Conservation (phyloP, 2,329 filamentous ascomycete species). For the Fusarium avenaceum region DNA sequence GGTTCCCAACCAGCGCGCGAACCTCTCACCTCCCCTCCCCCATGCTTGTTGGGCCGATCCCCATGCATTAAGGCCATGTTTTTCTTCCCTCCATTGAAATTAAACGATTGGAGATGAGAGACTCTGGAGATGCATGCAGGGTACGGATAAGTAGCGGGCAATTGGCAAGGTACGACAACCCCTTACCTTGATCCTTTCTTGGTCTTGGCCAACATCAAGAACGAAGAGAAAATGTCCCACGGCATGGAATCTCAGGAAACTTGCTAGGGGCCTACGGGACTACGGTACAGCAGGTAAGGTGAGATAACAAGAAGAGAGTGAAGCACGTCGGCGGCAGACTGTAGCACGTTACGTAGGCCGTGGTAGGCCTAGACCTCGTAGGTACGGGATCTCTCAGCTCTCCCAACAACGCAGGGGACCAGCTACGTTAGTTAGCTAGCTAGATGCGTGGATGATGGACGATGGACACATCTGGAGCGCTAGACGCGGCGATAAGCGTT, state of each 20-base stretch:
- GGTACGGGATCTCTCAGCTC: conserved; percentile 13
- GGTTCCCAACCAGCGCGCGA: conserved; percentile 25
- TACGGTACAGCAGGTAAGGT: not conserved
- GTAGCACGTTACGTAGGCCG: conserved; percentile 37
- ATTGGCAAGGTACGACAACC: conserved; percentile 23
- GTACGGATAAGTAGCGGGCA: conserved; percentile 12
- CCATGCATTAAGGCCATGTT: conserved; percentile 33
- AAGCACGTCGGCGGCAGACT: conserved; percentile 25
- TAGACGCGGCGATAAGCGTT: conserved; percentile 36
- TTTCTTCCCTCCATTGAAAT: not conserved
- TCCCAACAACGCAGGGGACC: conserved; percentile 9
- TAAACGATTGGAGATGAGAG: conserved; percentile 38
- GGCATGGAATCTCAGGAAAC: conserved; percentile 34
- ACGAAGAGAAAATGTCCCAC: no score
- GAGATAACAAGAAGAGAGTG: not conserved
- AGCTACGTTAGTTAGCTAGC: not conserved
- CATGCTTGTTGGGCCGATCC: conserved; percentile 44
- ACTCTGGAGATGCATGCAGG: conserved; percentile 31
- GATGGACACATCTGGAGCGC: conserved; percentile 32
- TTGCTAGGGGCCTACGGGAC: conserved; percentile 22
- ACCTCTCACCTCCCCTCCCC: conserved; percentile 28
- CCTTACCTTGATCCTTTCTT: no score
- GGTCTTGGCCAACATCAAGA: no score
- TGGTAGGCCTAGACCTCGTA: conserved; percentile 32
- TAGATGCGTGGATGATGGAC: conserved; percentile 14